Evolutionary conservation across 306 rosid species (phyloP), one percentile per base, ranked within the genome.

Genomic region (Quercus rubra): DNA sequence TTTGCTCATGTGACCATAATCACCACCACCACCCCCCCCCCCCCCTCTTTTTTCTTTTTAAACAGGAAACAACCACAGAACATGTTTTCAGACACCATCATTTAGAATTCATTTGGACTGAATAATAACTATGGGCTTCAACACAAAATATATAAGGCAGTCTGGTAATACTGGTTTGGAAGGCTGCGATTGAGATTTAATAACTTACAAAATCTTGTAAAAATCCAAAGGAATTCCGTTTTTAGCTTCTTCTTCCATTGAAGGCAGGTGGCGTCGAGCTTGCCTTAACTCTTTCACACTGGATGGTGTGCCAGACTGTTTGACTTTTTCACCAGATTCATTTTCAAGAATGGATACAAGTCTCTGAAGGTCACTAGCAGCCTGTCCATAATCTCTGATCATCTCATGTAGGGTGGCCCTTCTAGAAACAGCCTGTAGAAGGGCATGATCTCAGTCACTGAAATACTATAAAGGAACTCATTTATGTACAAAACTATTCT

Each of bases 151-250:
- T 17, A 5, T 67, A 6, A 78, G 9, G 70, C 33, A 38, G 25
- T 38, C 71, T 17, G 27, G 46, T 8, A 1, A 66, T 6, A 57
- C 9, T 19, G 17, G 25, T 51, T 28, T 21, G 30, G 61, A 82
- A 79, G 69, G 52, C 80, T 68, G 56, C 68, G 19, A 23, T 17
- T 41, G 25, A 76, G 31, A 83, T 57, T 68, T 74, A 74, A 12
- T 10, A 79, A 92, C 98, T 89, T 89, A 95, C 99, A 95, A 75
- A 76, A 95, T 95, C 81, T 89, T 89, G 78, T 95, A 95, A 54
- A 95, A 86, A 74, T 95, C 86, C 84, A 95, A 87, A 58, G 97
- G 86, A 59, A 78, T 75, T 83, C 81, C 94, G 31, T 51, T 88
- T 83, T 89, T 90, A 79, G 94, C 89, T 75, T 86, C 88, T 79